Conservation (phyloP, 2,329 filamentous ascomycete species). For the Calonectria hongkongensis region DNA sequence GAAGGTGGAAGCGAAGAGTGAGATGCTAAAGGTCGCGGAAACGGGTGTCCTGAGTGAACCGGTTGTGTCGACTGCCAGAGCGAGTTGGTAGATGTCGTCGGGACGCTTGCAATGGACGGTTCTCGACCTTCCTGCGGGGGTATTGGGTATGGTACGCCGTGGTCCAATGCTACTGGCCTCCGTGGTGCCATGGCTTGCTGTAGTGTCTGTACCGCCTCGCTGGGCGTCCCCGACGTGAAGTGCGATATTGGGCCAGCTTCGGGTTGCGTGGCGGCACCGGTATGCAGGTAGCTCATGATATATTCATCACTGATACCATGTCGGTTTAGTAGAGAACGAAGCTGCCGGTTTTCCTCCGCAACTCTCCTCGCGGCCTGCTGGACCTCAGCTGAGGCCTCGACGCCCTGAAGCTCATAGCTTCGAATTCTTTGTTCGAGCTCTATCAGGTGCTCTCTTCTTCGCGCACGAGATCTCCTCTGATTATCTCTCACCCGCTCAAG, state of each 20-base stretch:
- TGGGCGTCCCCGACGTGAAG: slow-evolving; percentile 50
- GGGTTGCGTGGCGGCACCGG: slow-evolving; percentile 44
- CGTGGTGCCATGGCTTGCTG: slow-evolving; percentile 63
- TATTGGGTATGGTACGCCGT: slow-evolving; percentile 53
- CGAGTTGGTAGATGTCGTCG: slow-evolving; percentile 56
- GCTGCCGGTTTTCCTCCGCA: slow-evolving; percentile 79
- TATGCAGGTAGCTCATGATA: slow-evolving; percentile 66
- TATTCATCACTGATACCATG: slow-evolving; percentile 75
- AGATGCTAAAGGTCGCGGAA: slow-evolving; percentile 53
- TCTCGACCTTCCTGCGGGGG: slow-evolving; percentile 59
- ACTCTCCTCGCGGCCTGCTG: slow-evolving; percentile 82
- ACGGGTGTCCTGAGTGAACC: slow-evolving; percentile 50
- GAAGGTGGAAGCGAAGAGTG: slow-evolving; percentile 37
- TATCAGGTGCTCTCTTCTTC: slow-evolving; percentile 83
- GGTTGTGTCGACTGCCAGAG: slow-evolving; percentile 58
- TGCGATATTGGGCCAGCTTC: slow-evolving; percentile 47
- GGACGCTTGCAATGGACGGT: slow-evolving; percentile 57
- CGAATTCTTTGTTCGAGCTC: slow-evolving; percentile 79
- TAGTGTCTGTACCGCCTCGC: slow-evolving; percentile 58
- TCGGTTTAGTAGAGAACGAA: slow-evolving; percentile 75
- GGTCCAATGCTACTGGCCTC: slow-evolving; percentile 56
- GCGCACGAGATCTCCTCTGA: slow-evolving; percentile 83
- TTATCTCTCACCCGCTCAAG: slow-evolving; percentile 82
- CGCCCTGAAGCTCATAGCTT: slow-evolving; percentile 77
- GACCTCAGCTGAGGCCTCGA: slow-evolving; percentile 82